Percentiles rank a stretch among this genome's conserved stretches.
Conservation (phyloP, 352 stramenopile species). For the Phytophthora sansomeana region DNA sequence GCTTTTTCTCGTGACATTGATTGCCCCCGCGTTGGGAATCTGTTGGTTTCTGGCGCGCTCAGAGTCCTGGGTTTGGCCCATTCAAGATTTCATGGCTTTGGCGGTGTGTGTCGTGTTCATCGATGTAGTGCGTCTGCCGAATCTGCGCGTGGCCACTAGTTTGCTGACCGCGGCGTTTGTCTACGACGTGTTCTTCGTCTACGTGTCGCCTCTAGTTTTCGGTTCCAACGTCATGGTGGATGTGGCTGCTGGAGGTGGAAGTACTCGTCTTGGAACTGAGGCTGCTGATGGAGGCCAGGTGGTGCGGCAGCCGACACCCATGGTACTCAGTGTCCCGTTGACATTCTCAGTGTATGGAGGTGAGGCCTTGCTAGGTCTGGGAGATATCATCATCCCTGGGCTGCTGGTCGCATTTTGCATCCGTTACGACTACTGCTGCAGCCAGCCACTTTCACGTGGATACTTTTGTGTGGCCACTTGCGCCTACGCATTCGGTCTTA, state of each 20-base stretch:
- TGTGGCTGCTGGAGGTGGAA: constrained; percentile 83
- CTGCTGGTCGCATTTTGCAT: constrained; percentile 93
- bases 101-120: constrained; percentile 93
- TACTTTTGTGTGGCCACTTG: constrained; percentile 82
- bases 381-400: constrained; percentile 94
- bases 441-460: constrained; percentile 49
- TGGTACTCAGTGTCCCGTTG: constrained; percentile 90
- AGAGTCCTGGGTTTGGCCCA: constrained; percentile 78
- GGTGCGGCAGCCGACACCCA: constrained; percentile 40
- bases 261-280: constrained; percentile 14
- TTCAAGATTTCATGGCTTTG: constrained; percentile 90
- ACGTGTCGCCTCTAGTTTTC: constrained; percentile 89
- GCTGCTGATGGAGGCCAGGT: constrained; percentile 13
- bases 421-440: constrained; percentile 89
- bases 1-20: constrained; percentile 27
- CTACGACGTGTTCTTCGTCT: constrained; percentile 96
- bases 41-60: constrained; percentile 71
- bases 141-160: constrained; percentile 82
- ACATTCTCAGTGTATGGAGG: constrained; percentile 90
- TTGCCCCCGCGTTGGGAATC: constrained; percentile 32
- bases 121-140: constrained; percentile 78
- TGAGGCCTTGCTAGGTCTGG: constrained; percentile 91
- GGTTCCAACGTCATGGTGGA: constrained; percentile 92
- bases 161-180: constrained; percentile 90
- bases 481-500: constrained; percentile 91